Evolutionary conservation across 345 rosid species (phyloP).

Genomic region (Moricandia moricandioides): DNA sequence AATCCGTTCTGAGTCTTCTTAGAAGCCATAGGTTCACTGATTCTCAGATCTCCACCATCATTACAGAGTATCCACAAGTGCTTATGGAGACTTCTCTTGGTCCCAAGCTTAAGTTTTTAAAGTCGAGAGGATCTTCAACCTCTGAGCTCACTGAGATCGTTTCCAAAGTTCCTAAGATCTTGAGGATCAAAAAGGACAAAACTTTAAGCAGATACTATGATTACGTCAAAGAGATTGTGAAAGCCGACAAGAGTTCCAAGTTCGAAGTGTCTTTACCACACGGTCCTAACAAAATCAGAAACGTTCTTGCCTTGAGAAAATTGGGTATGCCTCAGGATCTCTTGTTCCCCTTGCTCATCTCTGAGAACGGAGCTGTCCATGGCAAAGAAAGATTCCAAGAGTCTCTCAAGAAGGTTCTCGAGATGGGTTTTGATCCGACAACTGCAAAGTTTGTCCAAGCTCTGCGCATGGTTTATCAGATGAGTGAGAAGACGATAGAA

Average conservation of each 20-base stretch:
- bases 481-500: constrained; percentile 1
- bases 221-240: constrained; percentile 8
- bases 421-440: not conserved
- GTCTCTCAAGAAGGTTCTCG: not conserved
- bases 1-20: not conserved
- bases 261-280: not conserved
- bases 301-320: constrained; percentile 6
- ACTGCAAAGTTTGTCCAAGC: constrained; percentile 28
- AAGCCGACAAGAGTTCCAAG: not conserved
- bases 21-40: constrained; percentile 20
- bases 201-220: constrained; percentile 1
- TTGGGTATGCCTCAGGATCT: constrained; percentile 21
- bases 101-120: constrained; percentile 16
- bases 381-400: not conserved
- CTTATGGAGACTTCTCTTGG: constrained; percentile 16
- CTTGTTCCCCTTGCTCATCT: not conserved
- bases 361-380: too few relatives aligned
- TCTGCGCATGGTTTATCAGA: not conserved
- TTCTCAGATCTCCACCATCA: not conserved
- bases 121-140: constrained; percentile 15
- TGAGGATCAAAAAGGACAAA: not conserved
- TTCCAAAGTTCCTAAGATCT: constrained; percentile 8
- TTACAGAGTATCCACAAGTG: not conserved
- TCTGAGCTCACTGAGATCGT: constrained; percentile 6
- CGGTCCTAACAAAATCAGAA: not conserved